Percentiles rank a stretch among this genome's conserved stretches.
phyloP scores from a whole-genome alignment of 2,329 filamentous ascomycete genomes.

The Penicillium sp. region DNA sequence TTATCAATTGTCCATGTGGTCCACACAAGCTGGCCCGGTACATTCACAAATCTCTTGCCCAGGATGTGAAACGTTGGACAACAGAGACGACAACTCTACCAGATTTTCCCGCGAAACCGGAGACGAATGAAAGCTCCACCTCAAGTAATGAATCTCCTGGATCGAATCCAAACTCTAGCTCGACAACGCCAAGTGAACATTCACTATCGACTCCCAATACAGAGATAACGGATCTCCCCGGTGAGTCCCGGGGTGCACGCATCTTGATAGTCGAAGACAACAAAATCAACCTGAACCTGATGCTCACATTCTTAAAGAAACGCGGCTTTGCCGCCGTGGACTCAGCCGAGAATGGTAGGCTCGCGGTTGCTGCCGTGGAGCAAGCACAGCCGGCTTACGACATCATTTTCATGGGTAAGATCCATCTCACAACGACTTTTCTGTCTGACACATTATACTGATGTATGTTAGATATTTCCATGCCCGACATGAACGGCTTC shows the following conservation, averaged over 20 bases:
- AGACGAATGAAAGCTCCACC: background rate
- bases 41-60: constrained; percentile 28
- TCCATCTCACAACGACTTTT: constrained; percentile 6
- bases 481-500: constrained; percentile 43
- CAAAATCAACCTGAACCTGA: constrained; percentile 45
- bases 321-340: constrained; percentile 34
- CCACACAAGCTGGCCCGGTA: constrained; percentile 43
- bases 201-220: constrained; percentile 14
- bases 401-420: constrained; percentile 45
- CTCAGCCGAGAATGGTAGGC: constrained; percentile 43
- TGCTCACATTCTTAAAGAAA: constrained; percentile 45
- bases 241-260: constrained; percentile 16
- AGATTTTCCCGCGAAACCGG: constrained; percentile 1
- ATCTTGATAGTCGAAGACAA: constrained; percentile 49
- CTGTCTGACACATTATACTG: constrained; percentile 4
- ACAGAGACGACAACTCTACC: background rate
- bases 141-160: background rate
- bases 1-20: constrained; percentile 43
- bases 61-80: background rate
- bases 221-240: background rate
- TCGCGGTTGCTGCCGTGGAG: constrained; percentile 43
- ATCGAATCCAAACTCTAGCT: background rate
- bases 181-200: background rate
- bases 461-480: constrained; percentile 35
- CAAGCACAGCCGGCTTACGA: constrained; percentile 36